These are phyloP conservation scores for Ustulina deusta DNA, from an alignment of 2,329 filamentous ascomycete genomes.

Conservation along the genomic window DNA sequence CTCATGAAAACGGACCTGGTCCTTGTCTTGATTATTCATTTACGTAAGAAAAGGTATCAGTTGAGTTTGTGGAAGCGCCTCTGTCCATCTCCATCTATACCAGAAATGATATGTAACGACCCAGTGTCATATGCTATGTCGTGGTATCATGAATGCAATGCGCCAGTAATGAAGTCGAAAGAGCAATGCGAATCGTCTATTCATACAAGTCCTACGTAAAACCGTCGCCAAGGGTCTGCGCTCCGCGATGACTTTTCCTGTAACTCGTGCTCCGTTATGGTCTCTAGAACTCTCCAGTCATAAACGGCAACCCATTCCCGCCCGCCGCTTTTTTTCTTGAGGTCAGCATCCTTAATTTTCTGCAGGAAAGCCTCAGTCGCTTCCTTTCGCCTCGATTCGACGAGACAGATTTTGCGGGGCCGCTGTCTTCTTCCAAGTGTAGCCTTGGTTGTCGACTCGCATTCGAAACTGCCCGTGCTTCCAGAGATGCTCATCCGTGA, in stretches of 20 bases:
- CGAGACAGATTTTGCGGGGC: conserved; percentile 54
- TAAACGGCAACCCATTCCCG: conserved; percentile 58
- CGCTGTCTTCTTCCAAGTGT: conserved; percentile 14
- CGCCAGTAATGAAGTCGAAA: conserved; percentile 12
- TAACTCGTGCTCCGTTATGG: conserved; percentile 57
- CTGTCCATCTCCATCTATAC: not conserved
- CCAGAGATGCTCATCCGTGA: not conserved
- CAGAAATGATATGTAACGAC: not conserved
- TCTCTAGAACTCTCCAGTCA: conserved; percentile 61
- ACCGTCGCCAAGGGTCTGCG: conserved; percentile 58
- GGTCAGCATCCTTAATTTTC: conserved; percentile 50
- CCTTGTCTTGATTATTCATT: not conserved
- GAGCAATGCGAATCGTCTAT: conserved; percentile 9
- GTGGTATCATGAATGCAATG: conserved; percentile 28
- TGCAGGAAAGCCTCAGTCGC: conserved; percentile 52
- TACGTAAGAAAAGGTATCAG: not conserved
- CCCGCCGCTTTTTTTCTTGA: conserved; percentile 46
- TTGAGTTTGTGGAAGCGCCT: not conserved
- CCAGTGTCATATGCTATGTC: conserved; percentile 15
- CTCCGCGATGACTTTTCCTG: conserved; percentile 52
- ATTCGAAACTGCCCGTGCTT: conserved; percentile 1
- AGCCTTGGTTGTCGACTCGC: not conserved
- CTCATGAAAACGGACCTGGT: not conserved
- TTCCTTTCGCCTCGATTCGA: conserved; percentile 53
- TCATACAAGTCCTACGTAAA: conserved; percentile 57